These are phyloP conservation scores for Nepenthes alata DNA, from an alignment of 179 eudicot genomes.

Conservation along the genomic window DNA sequence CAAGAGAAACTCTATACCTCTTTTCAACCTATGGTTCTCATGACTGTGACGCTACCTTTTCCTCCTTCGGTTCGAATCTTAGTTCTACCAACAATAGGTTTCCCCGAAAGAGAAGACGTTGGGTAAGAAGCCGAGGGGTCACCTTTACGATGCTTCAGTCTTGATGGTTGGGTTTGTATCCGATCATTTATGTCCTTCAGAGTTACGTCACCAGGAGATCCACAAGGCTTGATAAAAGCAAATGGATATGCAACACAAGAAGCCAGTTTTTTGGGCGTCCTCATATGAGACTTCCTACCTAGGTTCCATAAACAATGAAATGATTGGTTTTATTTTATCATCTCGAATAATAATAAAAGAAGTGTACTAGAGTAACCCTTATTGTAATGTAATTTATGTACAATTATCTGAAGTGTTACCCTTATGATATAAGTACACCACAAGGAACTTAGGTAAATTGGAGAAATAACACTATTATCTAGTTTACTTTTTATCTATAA, in stretches of 20 bases:
- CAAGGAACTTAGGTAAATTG: too few relatives aligned
- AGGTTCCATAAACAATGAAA: constrained; percentile 7
- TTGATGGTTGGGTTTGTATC: constrained; percentile 63
- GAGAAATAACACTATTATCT: too few relatives aligned
- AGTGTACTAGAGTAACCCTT: too few relatives aligned
- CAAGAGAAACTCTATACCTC: background rate
- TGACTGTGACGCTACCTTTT: constrained; percentile 86
- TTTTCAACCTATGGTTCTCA: constrained; percentile 83
- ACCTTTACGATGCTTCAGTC: constrained; percentile 3
- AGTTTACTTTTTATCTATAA: too few relatives aligned
- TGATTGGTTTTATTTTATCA: background rate
- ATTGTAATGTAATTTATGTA: too few relatives aligned
- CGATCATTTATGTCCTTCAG: constrained; percentile 78
- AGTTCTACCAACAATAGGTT: constrained; percentile 86
- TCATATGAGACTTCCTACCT: constrained; percentile 68
- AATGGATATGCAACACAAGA: constrained; percentile 78
- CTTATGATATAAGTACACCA: too few relatives aligned
- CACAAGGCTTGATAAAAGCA: constrained; percentile 71
- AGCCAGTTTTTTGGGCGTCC: constrained; percentile 49
- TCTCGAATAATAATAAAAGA: too few relatives aligned
- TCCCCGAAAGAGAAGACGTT: constrained; percentile 82
- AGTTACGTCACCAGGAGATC: constrained; percentile 57
- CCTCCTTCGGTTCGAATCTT: constrained; percentile 92
- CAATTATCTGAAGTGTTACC: too few relatives aligned
- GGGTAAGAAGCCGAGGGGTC: constrained; percentile 25